A percentile compares a stretch with the other conserved stretches of the same genome.
These are phyloP conservation scores for Stemphylium beticola DNA, from an alignment of 2,329 filamentous ascomycete genomes.

Conservation along the genomic window DNA sequence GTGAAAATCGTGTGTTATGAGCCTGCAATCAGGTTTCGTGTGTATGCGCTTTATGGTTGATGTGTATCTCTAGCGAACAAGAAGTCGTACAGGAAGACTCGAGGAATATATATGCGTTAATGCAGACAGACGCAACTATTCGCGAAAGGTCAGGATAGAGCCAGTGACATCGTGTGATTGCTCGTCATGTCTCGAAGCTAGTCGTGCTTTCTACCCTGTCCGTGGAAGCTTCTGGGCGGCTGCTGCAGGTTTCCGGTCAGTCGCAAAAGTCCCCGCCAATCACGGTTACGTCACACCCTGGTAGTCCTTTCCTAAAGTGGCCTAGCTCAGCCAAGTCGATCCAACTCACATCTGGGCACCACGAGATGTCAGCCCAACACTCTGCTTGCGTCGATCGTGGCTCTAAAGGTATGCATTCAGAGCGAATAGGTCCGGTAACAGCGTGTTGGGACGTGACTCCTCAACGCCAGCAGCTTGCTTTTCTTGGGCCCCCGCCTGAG, in stretches of 20 bases:
- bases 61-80: slow-evolving; percentile 22
- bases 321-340: not conserved
- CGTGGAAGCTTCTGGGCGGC: slow-evolving; percentile 36
- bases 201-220: slow-evolving; percentile 23
- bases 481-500: not conserved
- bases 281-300: slow-evolving; percentile 14
- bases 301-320: not conserved
- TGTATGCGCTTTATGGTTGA: slow-evolving; percentile 13
- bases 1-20: slow-evolving; percentile 14
- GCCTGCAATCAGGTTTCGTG: slow-evolving; percentile 19
- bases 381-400: not conserved
- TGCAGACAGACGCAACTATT: slow-evolving; percentile 8
- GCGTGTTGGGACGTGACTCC: slow-evolving; percentile 3
- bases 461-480: not conserved
- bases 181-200: slow-evolving; percentile 27
- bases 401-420: not conserved
- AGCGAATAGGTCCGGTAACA: not conserved
- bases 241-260: slow-evolving; percentile 26
- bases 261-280: slow-evolving; percentile 13
- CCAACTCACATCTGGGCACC: slow-evolving; percentile 4
- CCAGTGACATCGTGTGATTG: slow-evolving; percentile 36
- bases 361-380: slow-evolving; percentile 11
- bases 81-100: slow-evolving; percentile 6
- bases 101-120: slow-evolving; percentile 33
- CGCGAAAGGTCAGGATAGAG: slow-evolving; percentile 25